phyloP scores from a whole-genome alignment of 2,329 filamentous ascomycete genomes.

The Curvularia eragrostidis region DNA sequence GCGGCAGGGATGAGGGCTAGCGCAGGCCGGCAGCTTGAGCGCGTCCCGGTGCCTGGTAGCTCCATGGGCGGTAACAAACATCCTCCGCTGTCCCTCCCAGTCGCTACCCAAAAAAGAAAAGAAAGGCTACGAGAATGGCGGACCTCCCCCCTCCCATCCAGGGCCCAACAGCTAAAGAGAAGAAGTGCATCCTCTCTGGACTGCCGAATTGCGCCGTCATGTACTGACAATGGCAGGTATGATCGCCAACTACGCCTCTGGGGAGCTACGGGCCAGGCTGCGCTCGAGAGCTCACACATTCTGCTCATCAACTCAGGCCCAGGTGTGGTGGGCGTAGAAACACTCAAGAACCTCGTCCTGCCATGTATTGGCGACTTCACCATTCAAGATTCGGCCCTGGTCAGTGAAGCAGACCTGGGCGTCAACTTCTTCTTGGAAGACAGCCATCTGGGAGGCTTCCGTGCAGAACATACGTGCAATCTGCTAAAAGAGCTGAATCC shows the following conservation, averaged over 20 bases:
- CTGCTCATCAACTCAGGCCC: conserved; percentile 85
- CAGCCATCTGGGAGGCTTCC: conserved; percentile 73
- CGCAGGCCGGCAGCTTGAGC: conserved; percentile 16
- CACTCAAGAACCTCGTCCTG: conserved; percentile 95
- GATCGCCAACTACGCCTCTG: conserved; percentile 94
- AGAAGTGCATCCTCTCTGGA: conserved; percentile 50
- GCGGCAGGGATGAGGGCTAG: conserved; percentile 20
- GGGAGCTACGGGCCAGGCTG: conserved; percentile 90
- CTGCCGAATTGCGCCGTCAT: too few relatives aligned
- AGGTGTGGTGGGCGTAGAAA: conserved; percentile 88
- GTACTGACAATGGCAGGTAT: conserved; percentile 65
- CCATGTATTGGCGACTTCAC: conserved; percentile 91
- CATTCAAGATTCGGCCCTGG: conserved; percentile 79
- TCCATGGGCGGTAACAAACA: conserved; percentile 8
- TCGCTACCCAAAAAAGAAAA: neutral
- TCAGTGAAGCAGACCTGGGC: conserved; percentile 84
- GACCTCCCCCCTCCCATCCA: conserved; percentile 51
- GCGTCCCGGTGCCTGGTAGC: conserved; percentile 6
- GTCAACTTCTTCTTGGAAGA: conserved; percentile 97
- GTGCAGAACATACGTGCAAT: conserved; percentile 78
- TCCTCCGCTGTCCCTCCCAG: neutral
- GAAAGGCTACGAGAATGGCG: conserved; percentile 33
- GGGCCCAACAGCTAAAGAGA: conserved; percentile 57
- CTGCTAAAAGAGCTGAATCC: conserved; percentile 88
- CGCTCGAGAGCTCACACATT: conserved; percentile 89